phyloP scores from a whole-genome alignment of 2,329 filamentous ascomycete genomes.

The Coleophoma eucalyptorum region DNA sequence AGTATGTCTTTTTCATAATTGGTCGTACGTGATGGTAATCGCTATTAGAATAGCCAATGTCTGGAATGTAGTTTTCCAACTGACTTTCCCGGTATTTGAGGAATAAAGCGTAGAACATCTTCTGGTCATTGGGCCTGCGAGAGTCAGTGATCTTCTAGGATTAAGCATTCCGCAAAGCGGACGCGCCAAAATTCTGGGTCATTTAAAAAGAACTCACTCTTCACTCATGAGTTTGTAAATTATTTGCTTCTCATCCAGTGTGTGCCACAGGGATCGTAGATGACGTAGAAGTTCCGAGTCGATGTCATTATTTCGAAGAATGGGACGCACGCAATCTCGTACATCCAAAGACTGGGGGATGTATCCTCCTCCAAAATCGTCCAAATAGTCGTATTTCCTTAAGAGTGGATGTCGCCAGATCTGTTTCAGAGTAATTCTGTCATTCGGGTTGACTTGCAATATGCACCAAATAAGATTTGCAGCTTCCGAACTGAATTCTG shows the following conservation, averaged over 20 bases:
- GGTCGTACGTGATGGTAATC: slow-evolving; percentile 81
- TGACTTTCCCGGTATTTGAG: slow-evolving; percentile 79
- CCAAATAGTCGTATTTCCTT: slow-evolving; percentile 75
- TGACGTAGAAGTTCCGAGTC: slow-evolving; percentile 81
- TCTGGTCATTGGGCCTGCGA: slow-evolving; percentile 79
- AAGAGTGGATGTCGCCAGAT: slow-evolving; percentile 90
- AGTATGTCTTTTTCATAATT: slow-evolving; percentile 55
- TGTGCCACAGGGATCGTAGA: slow-evolving; percentile 88
- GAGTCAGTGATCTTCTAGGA: too few relatives aligned
- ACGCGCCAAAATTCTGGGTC: background rate
- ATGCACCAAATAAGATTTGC: slow-evolving; percentile 77
- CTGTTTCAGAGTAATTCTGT: slow-evolving; percentile 73
- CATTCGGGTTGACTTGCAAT: slow-evolving; percentile 71
- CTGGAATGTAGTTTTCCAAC: slow-evolving; percentile 80
- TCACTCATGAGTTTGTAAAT: slow-evolving; percentile 62
- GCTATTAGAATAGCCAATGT: slow-evolving; percentile 79
- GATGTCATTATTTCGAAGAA: slow-evolving; percentile 61
- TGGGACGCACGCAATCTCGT: slow-evolving; percentile 58
- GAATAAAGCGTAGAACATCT: slow-evolving; percentile 86
- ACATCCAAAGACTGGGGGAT: slow-evolving; percentile 50
- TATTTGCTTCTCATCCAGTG: slow-evolving; percentile 69
- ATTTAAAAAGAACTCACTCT: slow-evolving; percentile 45
- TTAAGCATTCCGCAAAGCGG: background rate
- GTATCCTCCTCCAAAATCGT: slow-evolving; percentile 41
- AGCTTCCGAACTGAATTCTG: slow-evolving; percentile 62